Base-by-base conservation (phyloP, 1,284 basidiomycete genomes). In the Vanrija sp. region DNA sequence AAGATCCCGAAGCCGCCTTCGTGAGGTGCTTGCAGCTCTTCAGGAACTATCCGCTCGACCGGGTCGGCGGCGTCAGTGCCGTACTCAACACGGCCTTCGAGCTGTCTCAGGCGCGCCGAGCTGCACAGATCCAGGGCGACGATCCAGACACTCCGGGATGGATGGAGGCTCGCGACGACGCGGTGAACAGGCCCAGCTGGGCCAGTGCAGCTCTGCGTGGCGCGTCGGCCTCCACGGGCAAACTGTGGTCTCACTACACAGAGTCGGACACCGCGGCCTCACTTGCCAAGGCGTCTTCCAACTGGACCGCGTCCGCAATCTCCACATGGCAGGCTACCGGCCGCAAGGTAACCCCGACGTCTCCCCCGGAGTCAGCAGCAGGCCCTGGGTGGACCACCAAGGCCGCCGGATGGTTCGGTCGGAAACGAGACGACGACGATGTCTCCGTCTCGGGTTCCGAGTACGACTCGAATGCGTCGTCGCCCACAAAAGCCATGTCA, bases 81-180 rank as follows among this genome's bases (percentile, higher is more conserved):
- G 42, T 73, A 3, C 41, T 71, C 12, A 56, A 62, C 41, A 64
- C 64, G 7, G 62, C 69, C 6, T 62, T 59, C 42, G 62, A 69
- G 42, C 51, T 73, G 20, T 54, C 61, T 19, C 63, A 69, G 41
- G 61, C 58, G 9, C 53, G 69, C 9, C 24, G 65, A 10, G 47
- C 62, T 7, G 57, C 67, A 16, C 39, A 52, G 18, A 39, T 56
- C 16, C 53, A 52, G 2, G 69, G 67, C 4, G 58, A 61, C 12
- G 61, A 67, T 41, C 62, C 66, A 2, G 69, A 69, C 18, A 37
- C 41, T 4, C 47, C 51, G 9, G 57, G 48, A 0, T 59, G 62
- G 54, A 43, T 49, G 3, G 56, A 56, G 22, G 46, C 47, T 18
- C 41, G 39, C 47, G 47, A 60, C 44, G 39, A 47, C 8, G 37